Evolutionary conservation across 495 filamentous ascomycete genomes (phyloP).

Genomic region (Saxophila tyrrhenica): DNA sequence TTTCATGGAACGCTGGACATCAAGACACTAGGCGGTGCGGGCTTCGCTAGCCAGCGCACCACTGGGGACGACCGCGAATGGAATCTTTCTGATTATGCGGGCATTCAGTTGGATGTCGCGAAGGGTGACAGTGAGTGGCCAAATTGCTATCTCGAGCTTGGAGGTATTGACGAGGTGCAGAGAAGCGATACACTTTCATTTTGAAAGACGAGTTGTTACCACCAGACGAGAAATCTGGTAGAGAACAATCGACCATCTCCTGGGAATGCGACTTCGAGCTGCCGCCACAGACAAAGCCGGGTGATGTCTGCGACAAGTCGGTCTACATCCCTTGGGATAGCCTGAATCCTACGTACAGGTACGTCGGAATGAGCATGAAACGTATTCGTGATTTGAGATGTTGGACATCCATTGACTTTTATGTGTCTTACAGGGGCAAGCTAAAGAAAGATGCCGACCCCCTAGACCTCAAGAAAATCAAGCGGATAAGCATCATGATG

Average conservation of each 20-base stretch:
- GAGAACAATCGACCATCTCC: conserved; percentile 48
- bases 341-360: conserved; percentile 58
- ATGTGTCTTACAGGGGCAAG: conserved; percentile 49
- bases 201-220: conserved; percentile 55
- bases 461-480: conserved; percentile 48
- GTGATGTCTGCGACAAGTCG: conserved; percentile 12
- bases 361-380: background rate
- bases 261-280: conserved; percentile 45
- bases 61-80: conserved; percentile 23
- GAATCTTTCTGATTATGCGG: conserved; percentile 30
- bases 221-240: conserved; percentile 42
- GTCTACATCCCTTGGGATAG: conserved; percentile 47
- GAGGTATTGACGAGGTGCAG: conserved; percentile 7
- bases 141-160: background rate
- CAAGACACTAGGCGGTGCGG: conserved; percentile 64
- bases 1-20: conserved; percentile 66
- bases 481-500: conserved; percentile 62
- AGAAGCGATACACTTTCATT: conserved; percentile 57
- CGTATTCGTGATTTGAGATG: too few relatives aligned
- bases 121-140: conserved; percentile 28
- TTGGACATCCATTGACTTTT: background rate
- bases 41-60: conserved; percentile 70
- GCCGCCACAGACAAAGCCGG: conserved; percentile 4
- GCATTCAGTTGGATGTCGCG: conserved; percentile 23
- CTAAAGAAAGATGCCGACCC: conserved; percentile 42